These are phyloP conservation scores for Linum usitatissimum DNA, from an alignment of 345 rosid species.

Conservation along the genomic window DNA sequence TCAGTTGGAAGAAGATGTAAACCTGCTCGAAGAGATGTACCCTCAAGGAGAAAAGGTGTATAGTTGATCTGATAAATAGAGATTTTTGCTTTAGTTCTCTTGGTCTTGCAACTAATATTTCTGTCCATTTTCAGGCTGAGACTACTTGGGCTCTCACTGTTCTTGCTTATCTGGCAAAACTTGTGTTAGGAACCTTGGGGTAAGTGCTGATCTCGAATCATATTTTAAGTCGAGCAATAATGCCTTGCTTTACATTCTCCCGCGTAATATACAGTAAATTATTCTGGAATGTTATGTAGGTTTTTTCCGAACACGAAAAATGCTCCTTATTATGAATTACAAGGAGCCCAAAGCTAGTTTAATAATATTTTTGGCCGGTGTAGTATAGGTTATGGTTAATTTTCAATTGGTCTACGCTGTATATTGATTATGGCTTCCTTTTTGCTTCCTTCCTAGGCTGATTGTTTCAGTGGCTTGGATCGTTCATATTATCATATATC, in stretches of 20 bases:
- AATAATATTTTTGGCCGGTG: not conserved
- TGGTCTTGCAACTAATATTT: slow-evolving; percentile 7
- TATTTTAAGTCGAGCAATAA: not conserved
- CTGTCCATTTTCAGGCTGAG: slow-evolving; percentile 60
- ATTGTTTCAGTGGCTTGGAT: slow-evolving; percentile 94
- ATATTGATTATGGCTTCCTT: not conserved
- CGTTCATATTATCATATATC: slow-evolving; percentile 82
- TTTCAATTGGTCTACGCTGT: not conserved
- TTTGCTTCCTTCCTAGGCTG: slow-evolving; percentile 35
- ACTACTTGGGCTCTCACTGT: slow-evolving; percentile 95
- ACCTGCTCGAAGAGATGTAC: slow-evolving; percentile 89
- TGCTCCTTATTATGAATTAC: not conserved
- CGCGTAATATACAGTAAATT: too few species aligned
- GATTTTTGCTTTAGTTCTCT: not conserved
- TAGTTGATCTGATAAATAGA: slow-evolving; percentile 6
- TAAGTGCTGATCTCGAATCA: slow-evolving; percentile 24
- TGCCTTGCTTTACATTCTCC: not conserved
- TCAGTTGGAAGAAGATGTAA: slow-evolving; percentile 94
- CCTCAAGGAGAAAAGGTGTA: slow-evolving; percentile 98
- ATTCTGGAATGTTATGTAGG: not conserved
- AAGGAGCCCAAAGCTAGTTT: not conserved
- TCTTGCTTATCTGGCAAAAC: slow-evolving; percentile 87
- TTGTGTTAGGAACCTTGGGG: slow-evolving; percentile 81
- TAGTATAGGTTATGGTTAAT: not conserved
- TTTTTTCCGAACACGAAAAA: not conserved